phyloP scores from a whole-genome alignment of 2,329 filamentous ascomycete genomes.

The Sporothrix brunneoviolacea region DNA sequence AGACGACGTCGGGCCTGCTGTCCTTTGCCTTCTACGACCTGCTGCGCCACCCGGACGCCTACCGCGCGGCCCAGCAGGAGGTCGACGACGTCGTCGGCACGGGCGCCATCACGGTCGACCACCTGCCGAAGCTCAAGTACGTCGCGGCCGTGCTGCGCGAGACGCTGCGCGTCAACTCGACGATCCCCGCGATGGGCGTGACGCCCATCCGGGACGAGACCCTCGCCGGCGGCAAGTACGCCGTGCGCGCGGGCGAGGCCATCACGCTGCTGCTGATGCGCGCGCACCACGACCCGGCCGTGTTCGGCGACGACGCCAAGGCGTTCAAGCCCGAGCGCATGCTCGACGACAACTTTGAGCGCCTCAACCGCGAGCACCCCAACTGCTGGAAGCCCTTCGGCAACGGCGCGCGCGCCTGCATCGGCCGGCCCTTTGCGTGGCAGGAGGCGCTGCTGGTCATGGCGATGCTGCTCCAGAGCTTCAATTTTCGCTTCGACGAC shows the following conservation, averaged over 20 bases:
- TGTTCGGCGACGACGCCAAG: conserved; percentile 50
- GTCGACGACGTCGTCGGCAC: conserved; percentile 44
- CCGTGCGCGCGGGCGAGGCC: conserved; percentile 37
- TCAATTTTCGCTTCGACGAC: conserved; percentile 57
- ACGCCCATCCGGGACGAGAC: conserved; percentile 37
- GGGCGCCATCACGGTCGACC: conserved; percentile 40
- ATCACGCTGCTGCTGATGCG: conserved; percentile 40
- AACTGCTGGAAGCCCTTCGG: conserved; percentile 48
- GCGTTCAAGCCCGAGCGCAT: conserved; percentile 57
- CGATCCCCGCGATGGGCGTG: conserved; percentile 1
- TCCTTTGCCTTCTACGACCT: conserved; percentile 45
- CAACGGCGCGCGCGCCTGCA: conserved; percentile 45
- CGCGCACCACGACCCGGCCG: conserved; percentile 47
- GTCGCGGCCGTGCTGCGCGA: conserved; percentile 51
- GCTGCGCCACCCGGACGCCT: conserved; percentile 40
- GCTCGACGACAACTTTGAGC: conserved; percentile 44
- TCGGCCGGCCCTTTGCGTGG: conserved; percentile 48
- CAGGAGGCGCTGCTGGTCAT: conserved; percentile 42
- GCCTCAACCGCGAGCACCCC: conserved; percentile 24
- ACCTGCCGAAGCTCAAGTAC: conserved; percentile 38
- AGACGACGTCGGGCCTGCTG: conserved; percentile 48
- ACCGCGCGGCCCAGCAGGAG: conserved; percentile 43
- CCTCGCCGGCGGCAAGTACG: conserved; percentile 43
- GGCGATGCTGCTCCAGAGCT: conserved; percentile 60
- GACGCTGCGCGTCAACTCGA: conserved; percentile 37